Percentiles rank a stretch among this genome's conserved stretches.
phyloP scores from a whole-genome alignment of 441 rosid genomes.

The Corymbia calophylla region DNA sequence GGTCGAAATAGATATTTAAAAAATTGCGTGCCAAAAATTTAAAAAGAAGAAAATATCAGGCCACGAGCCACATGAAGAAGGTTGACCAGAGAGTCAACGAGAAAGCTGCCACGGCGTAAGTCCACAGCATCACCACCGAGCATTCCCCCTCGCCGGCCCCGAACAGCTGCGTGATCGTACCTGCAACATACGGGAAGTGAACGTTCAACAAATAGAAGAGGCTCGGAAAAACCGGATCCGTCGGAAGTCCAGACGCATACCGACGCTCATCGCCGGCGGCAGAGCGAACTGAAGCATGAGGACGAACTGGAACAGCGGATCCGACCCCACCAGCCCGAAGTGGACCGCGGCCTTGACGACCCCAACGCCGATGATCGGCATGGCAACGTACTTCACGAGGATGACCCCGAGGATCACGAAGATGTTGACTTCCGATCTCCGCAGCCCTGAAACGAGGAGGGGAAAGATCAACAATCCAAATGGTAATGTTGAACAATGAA shows the following conservation, averaged over 20 bases:
- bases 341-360: conserved; percentile 17
- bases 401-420: conserved; percentile 13
- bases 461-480: background rate
- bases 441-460: conserved; percentile 12
- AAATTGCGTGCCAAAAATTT: background rate
- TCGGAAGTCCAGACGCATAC: background rate
- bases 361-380: conserved; percentile 18
- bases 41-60: conserved; percentile 13
- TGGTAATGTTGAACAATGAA: background rate
- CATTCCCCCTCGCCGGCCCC: conserved; percentile 50
- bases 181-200: conserved; percentile 7
- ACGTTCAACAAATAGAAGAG: no score
- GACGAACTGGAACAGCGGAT: conserved; percentile 22
- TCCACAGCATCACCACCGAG: conserved; percentile 48
- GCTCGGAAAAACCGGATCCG: background rate
- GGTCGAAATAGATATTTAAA: background rate
- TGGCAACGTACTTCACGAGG: conserved; percentile 5
- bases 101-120: conserved; percentile 38
- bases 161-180: conserved; percentile 43
- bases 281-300: conserved; percentile 26
- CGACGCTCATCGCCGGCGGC: conserved; percentile 11
- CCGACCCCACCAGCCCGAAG: conserved; percentile 20
- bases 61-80: conserved; percentile 35
- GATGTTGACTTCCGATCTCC: background rate
- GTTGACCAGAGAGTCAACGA: conserved; percentile 50